phyloP scores from a whole-genome alignment of 768 basidiomycete genomes.

The Pisolithus marmoratus region DNA sequence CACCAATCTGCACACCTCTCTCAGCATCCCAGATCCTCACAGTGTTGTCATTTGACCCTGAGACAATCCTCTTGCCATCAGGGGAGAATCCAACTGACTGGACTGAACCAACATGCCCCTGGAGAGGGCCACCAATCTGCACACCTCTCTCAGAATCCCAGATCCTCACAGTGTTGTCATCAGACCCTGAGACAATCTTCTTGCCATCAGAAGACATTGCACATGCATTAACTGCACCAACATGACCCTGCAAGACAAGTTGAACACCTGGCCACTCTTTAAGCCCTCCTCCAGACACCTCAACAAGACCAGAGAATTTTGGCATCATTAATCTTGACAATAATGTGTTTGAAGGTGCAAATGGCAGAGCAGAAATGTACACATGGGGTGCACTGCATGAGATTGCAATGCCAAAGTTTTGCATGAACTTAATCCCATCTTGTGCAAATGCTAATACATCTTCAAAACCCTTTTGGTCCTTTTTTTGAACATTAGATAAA shows the following conservation, averaged over 20 bases:
- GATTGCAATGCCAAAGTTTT: slow-evolving; percentile 7
- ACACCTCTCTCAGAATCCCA: background rate
- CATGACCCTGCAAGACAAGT: background rate
- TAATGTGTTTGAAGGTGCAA: slow-evolving; percentile 20
- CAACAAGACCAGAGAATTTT: background rate
- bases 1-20: background rate
- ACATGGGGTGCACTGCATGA: slow-evolving; percentile 16
- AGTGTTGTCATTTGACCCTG: background rate
- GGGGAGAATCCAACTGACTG: background rate
- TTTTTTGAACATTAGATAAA: too few species aligned
- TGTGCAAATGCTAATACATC: background rate
- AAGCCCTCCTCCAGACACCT: background rate
- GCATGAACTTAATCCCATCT: slow-evolving; percentile 10
- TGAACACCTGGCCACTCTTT: background rate
- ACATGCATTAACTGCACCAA: background rate
- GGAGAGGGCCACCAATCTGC: background rate
- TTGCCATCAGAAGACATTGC: background rate
- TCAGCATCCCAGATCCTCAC: background rate
- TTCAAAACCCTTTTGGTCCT: too few species aligned
- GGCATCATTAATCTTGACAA: background rate
- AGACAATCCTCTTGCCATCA: background rate
- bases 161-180: background rate
- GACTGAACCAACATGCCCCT: background rate
- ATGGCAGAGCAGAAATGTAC: slow-evolving; percentile 20
- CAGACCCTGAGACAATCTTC: background rate